Evolutionary conservation across 257 asterid genomes (phyloP).

Genomic region (Plantago major): DNA sequence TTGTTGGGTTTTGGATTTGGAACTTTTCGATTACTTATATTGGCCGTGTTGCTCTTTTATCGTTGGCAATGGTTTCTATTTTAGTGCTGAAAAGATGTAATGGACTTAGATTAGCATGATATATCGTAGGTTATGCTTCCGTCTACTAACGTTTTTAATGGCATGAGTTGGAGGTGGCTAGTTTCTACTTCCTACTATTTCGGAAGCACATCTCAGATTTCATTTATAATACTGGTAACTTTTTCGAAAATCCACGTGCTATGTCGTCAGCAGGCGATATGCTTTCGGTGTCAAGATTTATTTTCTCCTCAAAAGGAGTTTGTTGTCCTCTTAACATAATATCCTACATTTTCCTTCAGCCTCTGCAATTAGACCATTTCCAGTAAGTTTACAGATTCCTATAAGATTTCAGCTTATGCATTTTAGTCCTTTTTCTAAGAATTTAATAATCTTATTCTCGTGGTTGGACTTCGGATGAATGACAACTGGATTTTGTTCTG

Average conservation of each 20-base stretch:
- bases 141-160: no score
- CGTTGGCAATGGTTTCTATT: slow-evolving; percentile 1
- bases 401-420: neutral
- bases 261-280: neutral
- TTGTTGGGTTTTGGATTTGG: neutral
- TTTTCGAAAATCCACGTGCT: neutral
- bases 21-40: neutral
- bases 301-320: neutral
- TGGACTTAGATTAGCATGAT: no score
- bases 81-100: neutral
- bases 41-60: neutral
- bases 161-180: no score
- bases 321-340: neutral
- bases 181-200: neutral
- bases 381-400: neutral
- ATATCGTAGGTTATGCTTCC: no score
- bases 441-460: neutral
- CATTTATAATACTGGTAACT: neutral
- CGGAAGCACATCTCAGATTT: neutral
- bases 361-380: no score
- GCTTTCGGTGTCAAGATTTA: neutral
- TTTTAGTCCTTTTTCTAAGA: neutral
- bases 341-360: neutral
- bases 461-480: no score
- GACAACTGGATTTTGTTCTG: no score